A percentile compares a stretch with the other conserved stretches of the same genome.
These are phyloP conservation scores for Cardamine occulta DNA, from an alignment of 345 rosid genomes.

Conservation along the genomic window DNA sequence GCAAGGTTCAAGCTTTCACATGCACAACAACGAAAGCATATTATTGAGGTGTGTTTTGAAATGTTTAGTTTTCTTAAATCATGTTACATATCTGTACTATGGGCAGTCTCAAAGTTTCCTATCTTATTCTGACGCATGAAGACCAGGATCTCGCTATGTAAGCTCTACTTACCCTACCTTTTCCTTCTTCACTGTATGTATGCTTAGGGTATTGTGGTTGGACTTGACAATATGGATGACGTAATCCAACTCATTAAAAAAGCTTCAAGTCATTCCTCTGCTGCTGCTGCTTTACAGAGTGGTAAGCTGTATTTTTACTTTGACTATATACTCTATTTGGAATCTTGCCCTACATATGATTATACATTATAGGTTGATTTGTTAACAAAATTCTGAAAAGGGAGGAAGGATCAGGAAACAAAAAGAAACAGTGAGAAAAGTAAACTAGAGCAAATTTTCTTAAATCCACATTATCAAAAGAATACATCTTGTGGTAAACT, in stretches of 20 bases:
- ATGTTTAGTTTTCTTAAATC: conserved; percentile 17
- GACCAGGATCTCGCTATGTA: conserved; percentile 18
- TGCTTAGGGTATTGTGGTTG: conserved; percentile 76
- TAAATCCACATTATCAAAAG: conserved; percentile 15
- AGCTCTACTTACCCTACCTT: not conserved
- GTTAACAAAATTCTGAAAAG: too few relatives aligned
- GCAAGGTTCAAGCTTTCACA: conserved; percentile 82
- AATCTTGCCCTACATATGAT: not conserved
- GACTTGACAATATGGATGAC: conserved; percentile 79
- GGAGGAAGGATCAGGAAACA: too few relatives aligned
- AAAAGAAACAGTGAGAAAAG: too few relatives aligned
- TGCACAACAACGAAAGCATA: conserved; percentile 81
- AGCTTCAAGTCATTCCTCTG: conserved; percentile 70
- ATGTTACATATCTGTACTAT: not conserved
- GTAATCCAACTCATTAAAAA: conserved; percentile 66
- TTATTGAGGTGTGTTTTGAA: conserved; percentile 70
- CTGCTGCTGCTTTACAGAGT: conserved; percentile 62
- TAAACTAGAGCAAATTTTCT: not conserved
- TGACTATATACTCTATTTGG: not conserved
- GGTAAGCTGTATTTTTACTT: conserved; percentile 50
- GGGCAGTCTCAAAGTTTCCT: conserved; percentile 3
- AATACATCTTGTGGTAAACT: conserved; percentile 22
- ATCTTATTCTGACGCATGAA: conserved; percentile 13
- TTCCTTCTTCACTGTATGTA: conserved; percentile 30
- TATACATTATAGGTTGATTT: not conserved